Evolutionary conservation across 768 basidiomycete genomes (phyloP), one percentile per base, ranked within the genome.

Genomic region (Gymnopilus dilepis): DNA sequence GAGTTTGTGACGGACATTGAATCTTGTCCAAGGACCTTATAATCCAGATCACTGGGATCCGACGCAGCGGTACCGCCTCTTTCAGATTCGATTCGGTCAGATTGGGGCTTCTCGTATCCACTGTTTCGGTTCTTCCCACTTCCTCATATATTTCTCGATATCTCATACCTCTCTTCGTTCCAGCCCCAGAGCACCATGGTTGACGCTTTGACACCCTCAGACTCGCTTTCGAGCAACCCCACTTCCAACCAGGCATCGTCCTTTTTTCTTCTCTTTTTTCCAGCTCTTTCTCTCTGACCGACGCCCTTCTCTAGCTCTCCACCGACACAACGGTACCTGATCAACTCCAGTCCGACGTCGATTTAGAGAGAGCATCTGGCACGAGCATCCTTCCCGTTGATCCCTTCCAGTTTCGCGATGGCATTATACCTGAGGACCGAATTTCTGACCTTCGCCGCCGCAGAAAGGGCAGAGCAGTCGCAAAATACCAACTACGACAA

Each of bases 331-430:
- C 73, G 81, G 83, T 82, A 82, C 73, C 78, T 73, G 77, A 80
- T 77, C 70, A 75, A 59, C 70, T 76, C 61, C 73, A 74, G 63
- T 74, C 75, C 67, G 81, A 82, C 69, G 67, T 84, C 26, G 87
- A 50, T 50, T 50, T 50, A 50, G 47, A 86, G 69, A 76, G 73
- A 67, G 72, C 70, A 38, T 74, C 77, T 24, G 71, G 57, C 33
- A 73, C 77, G 22, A 71, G 73, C 11, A 68, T 76, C 56, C 41
- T 75, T 54, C 71, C 70, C 12, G 65, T 75, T 22, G 92, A 94
- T 75, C 92, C 92, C 2, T 94, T 82, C 75, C 83, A 78, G 63
- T 79, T 94, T 67, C 83, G 84, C 56, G 79, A 75, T 62, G 88
- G 86, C 11, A 61, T 90, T 61, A 82, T 89, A 67, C 76, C 86